Base-by-base conservation (phyloP, 176 grass and related monocot genomes). In the Hyparrhenia diplandra region DNA sequence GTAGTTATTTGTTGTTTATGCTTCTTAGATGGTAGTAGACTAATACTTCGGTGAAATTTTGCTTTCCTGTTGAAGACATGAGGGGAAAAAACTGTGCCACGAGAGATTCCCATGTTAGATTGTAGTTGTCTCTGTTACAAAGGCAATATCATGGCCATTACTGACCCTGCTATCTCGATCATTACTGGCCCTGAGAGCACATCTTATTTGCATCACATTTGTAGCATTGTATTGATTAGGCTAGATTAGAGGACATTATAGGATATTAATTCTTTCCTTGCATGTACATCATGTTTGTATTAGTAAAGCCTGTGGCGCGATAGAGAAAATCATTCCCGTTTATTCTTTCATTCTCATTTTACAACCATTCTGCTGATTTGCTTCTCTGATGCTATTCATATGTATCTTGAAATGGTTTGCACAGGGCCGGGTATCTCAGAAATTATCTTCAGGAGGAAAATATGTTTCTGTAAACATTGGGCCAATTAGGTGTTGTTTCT, bases 391-490 rank as follows among this genome's bases (percentile, higher is more conserved):
- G 43, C 16, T 71, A 23, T 52, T 75, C 28, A 74, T 41, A 17
- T 60, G 55, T 46, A 49, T 81, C 13, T 60, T 23, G 14, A 66
- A 82, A 47, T 64, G 62, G n/a, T 70, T 70, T 93, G 77, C 64
- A 71, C 80, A 98, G 92, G 96, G 88, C 13, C 69, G 49, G n/a
- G 96, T 98, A 31, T 86, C 86, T 69, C 88, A 89, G 79, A 95
- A 93, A 87, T 27, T 93, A 61, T 98, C 96, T 69, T 91, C 92
- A 11, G 84, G 82, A 83, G 96, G 92, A 8, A 95, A 93, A 75
- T 98, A 95, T 91, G 90, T 93, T 64, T 95, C 92, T 60, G 90
- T 95, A 57, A 98, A 98, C 37, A 98, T 98, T 29, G 93, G 97
- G 31, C 93, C 97, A 40, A 95, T 99, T 59, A n/a, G 93, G 77